Evolutionary conservation across 768 basidiomycete genomes (phyloP).

Genomic region (Tricholoma flavovirens): DNA sequence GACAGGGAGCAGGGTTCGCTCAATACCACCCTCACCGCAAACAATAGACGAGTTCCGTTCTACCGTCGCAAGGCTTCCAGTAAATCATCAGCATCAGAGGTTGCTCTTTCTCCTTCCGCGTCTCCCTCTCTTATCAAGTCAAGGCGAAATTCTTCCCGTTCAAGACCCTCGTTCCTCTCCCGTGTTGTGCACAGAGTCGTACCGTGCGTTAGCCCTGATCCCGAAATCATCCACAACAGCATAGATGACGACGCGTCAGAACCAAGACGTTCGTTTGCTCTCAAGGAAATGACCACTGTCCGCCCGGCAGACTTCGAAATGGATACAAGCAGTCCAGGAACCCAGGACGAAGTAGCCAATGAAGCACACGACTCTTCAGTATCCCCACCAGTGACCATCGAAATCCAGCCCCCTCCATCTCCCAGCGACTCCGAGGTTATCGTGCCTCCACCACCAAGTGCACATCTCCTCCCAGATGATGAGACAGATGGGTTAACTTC

Average conservation of each 20-base stretch:
- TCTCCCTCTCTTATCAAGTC: slow-evolving; percentile 30
- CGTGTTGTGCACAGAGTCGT: slow-evolving; percentile 31
- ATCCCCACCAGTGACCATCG: slow-evolving; percentile 12
- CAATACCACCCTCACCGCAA: slow-evolving; percentile 32
- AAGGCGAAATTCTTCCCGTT: slow-evolving; percentile 5
- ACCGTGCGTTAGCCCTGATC: slow-evolving; percentile 28
- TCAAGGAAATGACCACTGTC: slow-evolving; percentile 2
- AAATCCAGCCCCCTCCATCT: slow-evolving; percentile 21
- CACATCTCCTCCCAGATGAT: slow-evolving; percentile 43
- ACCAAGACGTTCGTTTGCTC: slow-evolving; percentile 3
- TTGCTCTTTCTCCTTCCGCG: slow-evolving; percentile 26
- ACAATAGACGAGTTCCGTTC: slow-evolving; percentile 35
- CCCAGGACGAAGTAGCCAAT: slow-evolving; percentile 9
- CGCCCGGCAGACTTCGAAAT: slow-evolving; percentile 9
- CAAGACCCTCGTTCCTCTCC: slow-evolving; percentile 24
- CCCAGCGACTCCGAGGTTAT: slow-evolving; percentile 26
- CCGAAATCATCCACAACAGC: slow-evolving; percentile 10
- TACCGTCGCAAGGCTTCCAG: slow-evolving; percentile 35
- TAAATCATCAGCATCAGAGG: slow-evolving; percentile 31
- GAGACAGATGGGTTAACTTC: slow-evolving; percentile 86
- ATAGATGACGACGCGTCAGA: slow-evolving; percentile 8
- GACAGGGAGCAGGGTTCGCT: slow-evolving; percentile 38
- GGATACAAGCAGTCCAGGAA: slow-evolving; percentile 9
- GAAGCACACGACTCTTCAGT: slow-evolving; percentile 3
- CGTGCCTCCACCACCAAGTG: slow-evolving; percentile 29